These are phyloP conservation scores for Phialocephala sp. DNA, from an alignment of 2,329 filamentous ascomycete species.

Conservation along the genomic window DNA sequence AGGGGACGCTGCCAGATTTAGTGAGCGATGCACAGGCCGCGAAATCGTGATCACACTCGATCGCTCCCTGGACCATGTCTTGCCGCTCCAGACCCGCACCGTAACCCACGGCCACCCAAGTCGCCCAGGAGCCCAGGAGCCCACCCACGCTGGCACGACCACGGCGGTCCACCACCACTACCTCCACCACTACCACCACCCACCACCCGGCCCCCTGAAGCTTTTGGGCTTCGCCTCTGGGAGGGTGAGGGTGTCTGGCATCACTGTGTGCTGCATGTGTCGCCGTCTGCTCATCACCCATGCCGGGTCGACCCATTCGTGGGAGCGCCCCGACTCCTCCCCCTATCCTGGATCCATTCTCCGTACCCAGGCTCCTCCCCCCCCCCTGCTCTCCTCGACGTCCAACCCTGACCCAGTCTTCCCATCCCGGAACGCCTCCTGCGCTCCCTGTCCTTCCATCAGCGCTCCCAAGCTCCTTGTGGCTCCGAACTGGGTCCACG, in stretches of 20 bases:
- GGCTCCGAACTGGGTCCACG: neutral
- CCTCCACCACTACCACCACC: neutral
- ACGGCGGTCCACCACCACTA: neutral
- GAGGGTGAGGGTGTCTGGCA: neutral
- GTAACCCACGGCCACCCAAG: neutral
- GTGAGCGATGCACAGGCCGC: constrained; percentile 2
- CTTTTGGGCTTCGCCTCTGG: neutral
- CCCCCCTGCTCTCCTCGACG: neutral
- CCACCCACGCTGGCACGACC: neutral
- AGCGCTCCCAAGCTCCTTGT: neutral
- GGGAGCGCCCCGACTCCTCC: neutral
- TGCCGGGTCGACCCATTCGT: neutral
- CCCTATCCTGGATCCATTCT: neutral
- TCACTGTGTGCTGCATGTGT: constrained; percentile 6
- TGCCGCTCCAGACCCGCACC: constrained; percentile 10
- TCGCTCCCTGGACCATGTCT: constrained; percentile 3
- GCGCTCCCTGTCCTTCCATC: neutral
- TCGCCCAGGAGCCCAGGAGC: neutral
- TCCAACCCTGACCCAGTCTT: neutral
- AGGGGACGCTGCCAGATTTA: constrained; percentile 2
- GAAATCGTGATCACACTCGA: constrained; percentile 10
- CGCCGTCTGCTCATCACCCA: neutral
- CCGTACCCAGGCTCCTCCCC: neutral
- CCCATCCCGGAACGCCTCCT: constrained; percentile 1
- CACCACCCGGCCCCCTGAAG: neutral